Base-by-base conservation (phyloP, 163 green algal genomes). In the Coccomyxa subellipsoidea region DNA sequence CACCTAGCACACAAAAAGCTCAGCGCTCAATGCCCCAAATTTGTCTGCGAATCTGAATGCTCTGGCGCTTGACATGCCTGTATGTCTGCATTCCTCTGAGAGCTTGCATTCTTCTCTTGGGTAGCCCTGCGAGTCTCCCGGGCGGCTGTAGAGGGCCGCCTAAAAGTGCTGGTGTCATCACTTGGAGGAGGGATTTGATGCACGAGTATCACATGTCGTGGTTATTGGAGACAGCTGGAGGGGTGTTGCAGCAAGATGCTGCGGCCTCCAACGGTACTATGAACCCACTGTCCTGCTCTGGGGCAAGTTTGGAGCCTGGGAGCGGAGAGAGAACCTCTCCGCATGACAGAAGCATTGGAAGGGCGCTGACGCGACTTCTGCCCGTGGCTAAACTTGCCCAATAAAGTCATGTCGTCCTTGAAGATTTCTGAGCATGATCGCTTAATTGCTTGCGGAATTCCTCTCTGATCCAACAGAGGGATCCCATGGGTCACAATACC, bases 261-360 rank as follows among this genome's bases (percentile, higher is more conserved):
- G 66, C 66, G 66, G 66, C 66, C 66, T 34, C 66, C n/a, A 34
- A n/a, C 66, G 8, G 66, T 73, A 73, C 66, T 73, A 73, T 73
- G 66, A 73, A 18, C 27, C 66, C 66, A 73, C 66, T 73, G 29
- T 36, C 15, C 1, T 73, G 2, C 66, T 73, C 29, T 73, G n/a
- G 66, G 66, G 8, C 66, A 36, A 32, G 66, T 27, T 12, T 8
- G 27, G 21, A 73, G 66, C 66, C 29, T 34, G 66, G 66, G 66
- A 34, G 66, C 66, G 27, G 66, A 34, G n/a, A 73, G 66, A 73
- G n/a, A 73, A 73, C 66, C 66, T 73, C n/a, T 23, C 8, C 27
- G 66, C 66, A 73, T 34, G 66, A 73, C 66, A 73, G 47, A 59
- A 59, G 47, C 47, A 27, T 59, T 12, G 47, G 1, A 59, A 59